Conservation (phyloP, 106 monocot genomes). For the Hemerocallis citrina region DNA sequence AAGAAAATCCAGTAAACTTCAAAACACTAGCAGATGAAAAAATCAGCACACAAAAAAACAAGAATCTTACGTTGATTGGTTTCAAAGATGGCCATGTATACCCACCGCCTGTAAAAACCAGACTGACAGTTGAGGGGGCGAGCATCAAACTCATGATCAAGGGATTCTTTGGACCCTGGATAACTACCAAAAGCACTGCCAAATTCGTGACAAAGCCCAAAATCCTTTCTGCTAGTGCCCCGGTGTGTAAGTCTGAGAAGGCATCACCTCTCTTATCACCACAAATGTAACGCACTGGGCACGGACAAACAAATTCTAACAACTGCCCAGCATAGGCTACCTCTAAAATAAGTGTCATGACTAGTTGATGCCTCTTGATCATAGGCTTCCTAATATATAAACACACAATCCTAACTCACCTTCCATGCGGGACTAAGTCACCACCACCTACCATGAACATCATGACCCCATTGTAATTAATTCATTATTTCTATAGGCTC, state of each 20-base stretch:
- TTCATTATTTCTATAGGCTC: too few relatives aligned
- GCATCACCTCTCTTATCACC: slow-evolving; percentile 71
- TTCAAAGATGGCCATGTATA: slow-evolving; percentile 83
- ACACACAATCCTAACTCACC: too few relatives aligned
- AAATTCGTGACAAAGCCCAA: slow-evolving; percentile 78
- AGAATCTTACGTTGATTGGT: slow-evolving; percentile 63
- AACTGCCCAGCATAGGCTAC: too few relatives aligned
- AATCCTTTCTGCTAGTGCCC: slow-evolving; percentile 65
- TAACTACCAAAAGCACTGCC: slow-evolving; percentile 55
- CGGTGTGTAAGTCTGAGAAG: slow-evolving; percentile 67
- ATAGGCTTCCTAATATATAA: too few relatives aligned
- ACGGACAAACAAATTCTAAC: too few relatives aligned
- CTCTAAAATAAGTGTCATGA: too few relatives aligned
- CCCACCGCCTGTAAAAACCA: slow-evolving; percentile 50
- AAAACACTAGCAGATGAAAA: neutral
- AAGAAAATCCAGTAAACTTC: too few relatives aligned
- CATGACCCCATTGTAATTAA: too few relatives aligned
- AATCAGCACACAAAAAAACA: neutral
- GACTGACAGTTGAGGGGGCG: slow-evolving; percentile 39
- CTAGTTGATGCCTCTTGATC: too few relatives aligned
- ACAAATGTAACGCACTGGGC: too few relatives aligned
- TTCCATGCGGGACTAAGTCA: too few relatives aligned
- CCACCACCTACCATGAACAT: too few relatives aligned
- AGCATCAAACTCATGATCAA: slow-evolving; percentile 58
- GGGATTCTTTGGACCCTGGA: slow-evolving; percentile 57